Conservation (phyloP, 2,329 filamentous ascomycete genomes). For the Ascochyta viciae-villosae region DNA sequence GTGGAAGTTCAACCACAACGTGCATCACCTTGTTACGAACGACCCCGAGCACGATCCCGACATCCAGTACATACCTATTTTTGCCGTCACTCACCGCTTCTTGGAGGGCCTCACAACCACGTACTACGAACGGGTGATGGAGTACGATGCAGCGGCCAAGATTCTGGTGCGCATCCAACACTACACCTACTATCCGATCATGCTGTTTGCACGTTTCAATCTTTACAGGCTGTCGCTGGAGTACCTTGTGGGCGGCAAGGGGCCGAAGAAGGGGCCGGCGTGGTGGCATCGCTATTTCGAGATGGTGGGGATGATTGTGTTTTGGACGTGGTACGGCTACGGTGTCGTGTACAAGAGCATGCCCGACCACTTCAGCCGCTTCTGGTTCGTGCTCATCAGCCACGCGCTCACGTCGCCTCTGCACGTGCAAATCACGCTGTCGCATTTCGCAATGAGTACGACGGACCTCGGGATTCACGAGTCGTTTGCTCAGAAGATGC, state of each 20-base stretch:
- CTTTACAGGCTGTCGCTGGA: conserved; percentile 72
- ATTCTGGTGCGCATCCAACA: conserved; percentile 67
- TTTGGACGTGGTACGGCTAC: conserved; percentile 74
- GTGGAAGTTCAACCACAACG: conserved; percentile 98
- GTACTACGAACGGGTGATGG: conserved; percentile 71
- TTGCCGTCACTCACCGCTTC: conserved; percentile 71
- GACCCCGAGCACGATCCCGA: conserved; percentile 95
- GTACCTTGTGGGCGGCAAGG: conserved; percentile 65
- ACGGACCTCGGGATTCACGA: conserved; percentile 69
- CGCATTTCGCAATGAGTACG: conserved; percentile 76
- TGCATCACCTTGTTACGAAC: conserved; percentile 96
- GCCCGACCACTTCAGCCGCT: conserved; percentile 63
- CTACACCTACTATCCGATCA: conserved; percentile 73
- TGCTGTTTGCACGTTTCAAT: conserved; percentile 74
- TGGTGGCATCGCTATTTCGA: conserved; percentile 74
- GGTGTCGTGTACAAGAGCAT: conserved; percentile 67
- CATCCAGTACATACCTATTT: conserved; percentile 77
- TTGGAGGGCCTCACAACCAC: conserved; percentile 68
- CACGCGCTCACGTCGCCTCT: conserved; percentile 72
- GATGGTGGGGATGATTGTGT: conserved; percentile 67
- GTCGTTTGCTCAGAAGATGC: conserved; percentile 72
- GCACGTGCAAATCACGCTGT: conserved; percentile 75
- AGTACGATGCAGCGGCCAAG: conserved; percentile 68
- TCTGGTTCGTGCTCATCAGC: conserved; percentile 68
- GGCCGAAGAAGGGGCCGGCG: conserved; percentile 65